These are phyloP conservation scores for Aspergillus tanneri DNA, from an alignment of 2,329 filamentous ascomycete genomes.

Conservation along the genomic window DNA sequence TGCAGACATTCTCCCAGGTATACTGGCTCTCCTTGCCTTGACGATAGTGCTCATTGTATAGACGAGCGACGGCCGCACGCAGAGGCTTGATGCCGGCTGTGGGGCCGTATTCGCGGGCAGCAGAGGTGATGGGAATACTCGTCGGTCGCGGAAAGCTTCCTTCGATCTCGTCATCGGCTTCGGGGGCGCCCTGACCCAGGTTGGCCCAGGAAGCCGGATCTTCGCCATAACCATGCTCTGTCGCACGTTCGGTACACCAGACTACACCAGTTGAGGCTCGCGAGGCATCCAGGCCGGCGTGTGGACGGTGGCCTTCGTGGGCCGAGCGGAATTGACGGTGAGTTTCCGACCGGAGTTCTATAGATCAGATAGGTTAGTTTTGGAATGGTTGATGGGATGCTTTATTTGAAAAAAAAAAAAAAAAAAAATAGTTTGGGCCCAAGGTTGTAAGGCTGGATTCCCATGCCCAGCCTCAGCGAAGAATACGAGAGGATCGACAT, in stretches of 20 bases:
- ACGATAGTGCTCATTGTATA: slow-evolving; percentile 92
- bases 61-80: slow-evolving; percentile 79
- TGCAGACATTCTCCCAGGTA: slow-evolving; percentile 96
- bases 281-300: slow-evolving; percentile 85
- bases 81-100: slow-evolving; percentile 92
- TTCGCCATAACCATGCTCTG: slow-evolving; percentile 84
- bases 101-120: slow-evolving; percentile 84
- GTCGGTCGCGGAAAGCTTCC: slow-evolving; percentile 83
- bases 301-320: slow-evolving; percentile 86
- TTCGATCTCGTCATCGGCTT: slow-evolving; percentile 89
- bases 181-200: slow-evolving; percentile 87
- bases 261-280: slow-evolving; percentile 90
- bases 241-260: slow-evolving; percentile 70
- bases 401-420: background rate
- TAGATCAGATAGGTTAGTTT: slow-evolving; percentile 6
- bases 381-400: background rate
- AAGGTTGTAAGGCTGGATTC: too few species aligned
- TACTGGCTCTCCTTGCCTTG: slow-evolving; percentile 85
- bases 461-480: too few species aligned
- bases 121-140: slow-evolving; percentile 72
- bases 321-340: slow-evolving; percentile 86
- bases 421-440: slow-evolving; percentile 3
- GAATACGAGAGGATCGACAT: too few species aligned
- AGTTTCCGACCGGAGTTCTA: slow-evolving; percentile 80
- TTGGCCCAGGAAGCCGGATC: slow-evolving; percentile 86